These are phyloP conservation scores for Penicillium antarcticum DNA, from an alignment of 495 filamentous ascomycete species.

Conservation along the genomic window DNA sequence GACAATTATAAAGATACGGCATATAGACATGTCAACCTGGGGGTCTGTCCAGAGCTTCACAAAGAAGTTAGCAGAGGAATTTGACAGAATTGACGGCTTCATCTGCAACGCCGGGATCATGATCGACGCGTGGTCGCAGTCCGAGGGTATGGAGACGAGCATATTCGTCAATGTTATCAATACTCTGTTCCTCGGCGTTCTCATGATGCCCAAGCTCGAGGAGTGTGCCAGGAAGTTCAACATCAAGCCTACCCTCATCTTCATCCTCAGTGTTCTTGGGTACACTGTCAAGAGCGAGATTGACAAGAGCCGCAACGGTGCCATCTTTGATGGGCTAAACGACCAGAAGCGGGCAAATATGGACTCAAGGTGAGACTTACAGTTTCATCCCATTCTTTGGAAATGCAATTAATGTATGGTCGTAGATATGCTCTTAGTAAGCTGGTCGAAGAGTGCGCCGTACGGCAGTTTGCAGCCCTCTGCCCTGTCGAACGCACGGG, in stretches of 20 bases:
- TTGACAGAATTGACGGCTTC: constrained; percentile 14
- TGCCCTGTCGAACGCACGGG: constrained; percentile 27
- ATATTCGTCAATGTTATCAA: constrained; percentile 14
- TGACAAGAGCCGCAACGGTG: constrained; percentile 8
- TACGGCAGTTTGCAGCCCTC: constrained; percentile 26
- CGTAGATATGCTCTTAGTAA: constrained; percentile 30
- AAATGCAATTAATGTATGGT: constrained; percentile 14
- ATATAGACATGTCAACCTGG: constrained; percentile 21
- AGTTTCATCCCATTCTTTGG: neutral
- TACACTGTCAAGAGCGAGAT: constrained; percentile 17
- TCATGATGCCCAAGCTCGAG: constrained; percentile 11
- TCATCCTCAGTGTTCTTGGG: constrained; percentile 13
- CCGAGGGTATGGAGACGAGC: constrained; percentile 4
- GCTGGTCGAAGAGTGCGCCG: constrained; percentile 33
- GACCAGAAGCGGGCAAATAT: neutral
- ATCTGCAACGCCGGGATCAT: constrained; percentile 16
- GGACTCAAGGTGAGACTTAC: neutral
- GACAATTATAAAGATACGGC: constrained; percentile 12
- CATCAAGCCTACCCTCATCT: constrained; percentile 5
- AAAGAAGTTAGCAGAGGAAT: constrained; percentile 5
- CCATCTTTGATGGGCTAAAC: neutral
- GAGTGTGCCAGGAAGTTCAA: constrained; percentile 10
- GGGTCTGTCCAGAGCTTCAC: constrained; percentile 23
- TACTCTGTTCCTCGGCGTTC: constrained; percentile 10
- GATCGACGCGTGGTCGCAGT: neutral